Conservation (phyloP, 192 early-diverging fungal genomes). For the Paraglomus occultum region DNA sequence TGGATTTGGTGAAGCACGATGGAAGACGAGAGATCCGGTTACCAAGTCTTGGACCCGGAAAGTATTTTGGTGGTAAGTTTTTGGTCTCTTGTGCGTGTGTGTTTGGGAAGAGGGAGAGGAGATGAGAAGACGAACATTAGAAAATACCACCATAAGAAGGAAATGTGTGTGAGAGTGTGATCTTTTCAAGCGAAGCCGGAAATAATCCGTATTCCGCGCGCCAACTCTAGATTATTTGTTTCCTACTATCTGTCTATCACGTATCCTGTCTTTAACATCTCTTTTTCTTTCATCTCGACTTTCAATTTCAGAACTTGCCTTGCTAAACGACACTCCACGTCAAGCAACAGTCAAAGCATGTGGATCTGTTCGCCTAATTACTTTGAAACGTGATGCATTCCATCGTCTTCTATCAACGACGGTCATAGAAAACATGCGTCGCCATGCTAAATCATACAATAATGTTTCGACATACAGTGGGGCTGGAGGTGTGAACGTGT, state of each 20-base stretch:
- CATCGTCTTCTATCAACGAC: conserved; percentile 60
- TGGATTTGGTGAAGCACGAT: conserved; percentile 48
- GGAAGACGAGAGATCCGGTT: conserved; percentile 51
- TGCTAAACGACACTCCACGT: conserved; percentile 62
- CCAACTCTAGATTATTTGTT: background rate
- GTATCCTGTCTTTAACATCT: conserved; percentile 14
- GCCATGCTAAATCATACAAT: conserved; percentile 60
- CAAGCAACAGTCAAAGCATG: conserved; percentile 59
- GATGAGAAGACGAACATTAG: background rate
- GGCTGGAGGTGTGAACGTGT: conserved; percentile 28
- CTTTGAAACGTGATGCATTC: conserved; percentile 65
- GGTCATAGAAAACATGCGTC: conserved; percentile 59
- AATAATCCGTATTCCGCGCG: too few species aligned
- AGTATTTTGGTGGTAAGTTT: conserved; percentile 70
- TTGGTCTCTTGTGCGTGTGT: background rate
- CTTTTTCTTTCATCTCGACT: too few species aligned
- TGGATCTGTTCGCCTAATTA: conserved; percentile 60
- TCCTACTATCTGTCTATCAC: conserved; percentile 18
- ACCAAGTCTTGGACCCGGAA: conserved; percentile 46
- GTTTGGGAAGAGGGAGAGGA: too few species aligned
- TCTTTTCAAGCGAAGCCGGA: too few species aligned
- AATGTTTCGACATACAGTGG: conserved; percentile 18
- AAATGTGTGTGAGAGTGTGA: too few species aligned
- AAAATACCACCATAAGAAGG: too few species aligned
- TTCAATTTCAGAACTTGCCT: conserved; percentile 54